Base-by-base conservation (phyloP, 2,329 filamentous ascomycete species). In the Nothophoma quercina region DNA sequence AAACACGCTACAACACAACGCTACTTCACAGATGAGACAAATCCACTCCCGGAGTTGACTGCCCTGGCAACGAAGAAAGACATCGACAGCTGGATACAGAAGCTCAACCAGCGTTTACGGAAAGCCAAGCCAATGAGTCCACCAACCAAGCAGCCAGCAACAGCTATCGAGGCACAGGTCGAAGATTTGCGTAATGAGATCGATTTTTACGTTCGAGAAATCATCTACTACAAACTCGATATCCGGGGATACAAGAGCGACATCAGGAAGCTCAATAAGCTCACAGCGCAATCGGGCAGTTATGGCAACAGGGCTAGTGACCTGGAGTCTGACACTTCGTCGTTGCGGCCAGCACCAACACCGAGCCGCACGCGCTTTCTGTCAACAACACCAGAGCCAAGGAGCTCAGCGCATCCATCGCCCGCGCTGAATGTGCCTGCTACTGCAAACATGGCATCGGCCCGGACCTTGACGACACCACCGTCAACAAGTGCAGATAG, bases 181-280 rank as follows among this genome's bases (percentile, higher is more conserved):
- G 55, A 63, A 29, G 63, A 65, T 25, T 57, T 80, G 41, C 72
- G 72, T 38, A 67, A 68, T 42, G 75, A 77, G 46, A 71, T 78
- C 10, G 70, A 74, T 22, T 74, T 76, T 54, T 77, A 79, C 45
- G 68, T 80, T 26, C 64, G 75, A n/a, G 78, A 81, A 39, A 79
- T 79, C 46, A 75, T 80, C 19, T 71, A 78, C 41, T 80, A 79
- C 67, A 81, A 80, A 59, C 71, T 80, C 23, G 79, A 82, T 44
- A 71, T 79, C 44, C 75, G 72, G 43, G 76, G 76, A 13, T 81
- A 79, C 65, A 78, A 75, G 57, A 69, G 66, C 18, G 71, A 74
- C 28, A 71, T 74, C 47, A 73, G 68, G 48, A 73, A 71, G 41
- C 56, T 73, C 28, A 71, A 71, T 32, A 63, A 56, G 30, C 57